Percentiles rank a stretch among this genome's conserved stretches.
These are phyloP conservation scores for Epithemia pelagica DNA, from an alignment of 108 stramenopile genomes.

Conservation along the genomic window DNA sequence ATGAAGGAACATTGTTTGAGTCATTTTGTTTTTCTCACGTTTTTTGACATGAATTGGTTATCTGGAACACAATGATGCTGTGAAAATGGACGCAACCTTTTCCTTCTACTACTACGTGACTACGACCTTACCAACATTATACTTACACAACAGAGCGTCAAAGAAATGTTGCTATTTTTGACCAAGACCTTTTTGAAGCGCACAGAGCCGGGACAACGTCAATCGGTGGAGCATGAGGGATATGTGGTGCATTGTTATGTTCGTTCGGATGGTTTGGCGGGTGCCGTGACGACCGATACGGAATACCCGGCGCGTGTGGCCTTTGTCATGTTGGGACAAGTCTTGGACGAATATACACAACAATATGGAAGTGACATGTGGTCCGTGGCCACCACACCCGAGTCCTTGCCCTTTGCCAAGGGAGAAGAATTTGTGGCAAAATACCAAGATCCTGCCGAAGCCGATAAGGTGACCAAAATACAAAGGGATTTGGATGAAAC, in stretches of 20 bases:
- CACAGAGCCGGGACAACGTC: slow-evolving; percentile 95
- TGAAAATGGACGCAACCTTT: too few relatives aligned
- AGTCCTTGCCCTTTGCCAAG: slow-evolving; percentile 52
- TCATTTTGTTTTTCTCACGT: background rate
- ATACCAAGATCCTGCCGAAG: slow-evolving; percentile 90
- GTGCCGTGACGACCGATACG: slow-evolving; percentile 87
- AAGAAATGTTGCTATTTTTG: slow-evolving; percentile 97
- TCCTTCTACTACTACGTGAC: too few relatives aligned
- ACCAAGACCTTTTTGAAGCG: slow-evolving; percentile 96
- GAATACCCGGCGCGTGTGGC: slow-evolving; percentile 99
- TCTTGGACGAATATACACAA: slow-evolving; percentile 89
- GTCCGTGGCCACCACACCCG: slow-evolving; percentile 53
- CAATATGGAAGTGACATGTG: slow-evolving; percentile 49
- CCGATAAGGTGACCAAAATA: slow-evolving; percentile 98
- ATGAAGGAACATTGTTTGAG: background rate
- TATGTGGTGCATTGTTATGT: slow-evolving; percentile 98
- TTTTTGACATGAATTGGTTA: background rate
- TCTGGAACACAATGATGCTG: too few relatives aligned
- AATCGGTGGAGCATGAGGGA: slow-evolving; percentile 93
- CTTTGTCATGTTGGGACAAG: slow-evolving; percentile 91
- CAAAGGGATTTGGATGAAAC: slow-evolving; percentile 99
- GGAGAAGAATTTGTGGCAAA: slow-evolving; percentile 71
- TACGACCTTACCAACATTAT: too few relatives aligned
- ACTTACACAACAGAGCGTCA: slow-evolving; percentile 89
- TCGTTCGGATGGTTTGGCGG: slow-evolving; percentile 92